A percentile compares a stretch with the other conserved stretches of the same genome.
Evolutionary conservation across 2,329 filamentous ascomycete genomes (phyloP).

Genomic region (Pyrenophora seminiperda): DNA sequence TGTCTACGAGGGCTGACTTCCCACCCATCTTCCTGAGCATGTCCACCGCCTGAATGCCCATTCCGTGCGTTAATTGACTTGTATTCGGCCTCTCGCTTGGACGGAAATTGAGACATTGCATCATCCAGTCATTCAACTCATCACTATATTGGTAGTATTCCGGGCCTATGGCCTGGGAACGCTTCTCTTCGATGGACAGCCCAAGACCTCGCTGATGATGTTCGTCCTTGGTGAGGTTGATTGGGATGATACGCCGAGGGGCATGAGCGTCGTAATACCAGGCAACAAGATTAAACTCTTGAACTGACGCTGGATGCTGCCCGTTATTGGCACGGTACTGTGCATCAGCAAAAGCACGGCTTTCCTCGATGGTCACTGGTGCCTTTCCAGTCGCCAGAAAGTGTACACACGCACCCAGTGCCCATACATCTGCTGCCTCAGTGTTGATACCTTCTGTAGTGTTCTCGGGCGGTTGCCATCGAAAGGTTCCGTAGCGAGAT

Average conservation of each 20-base stretch:
- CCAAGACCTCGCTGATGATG: not conserved
- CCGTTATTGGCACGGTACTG: not conserved
- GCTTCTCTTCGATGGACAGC: conserved; percentile 22
- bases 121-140: conserved; percentile 36
- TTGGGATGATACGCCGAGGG: conserved; percentile 26
- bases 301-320: conserved; percentile 1
- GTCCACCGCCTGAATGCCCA: conserved; percentile 12
- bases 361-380: conserved; percentile 17
- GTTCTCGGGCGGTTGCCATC: conserved; percentile 41
- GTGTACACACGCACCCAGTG: conserved; percentile 39
- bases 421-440: conserved; percentile 38
- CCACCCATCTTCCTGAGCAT: conserved; percentile 27
- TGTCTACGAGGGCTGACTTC: conserved; percentile 21
- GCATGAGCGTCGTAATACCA: conserved; percentile 25
- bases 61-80: conserved; percentile 4
- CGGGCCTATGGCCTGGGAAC: not conserved
- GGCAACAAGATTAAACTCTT: conserved; percentile 2
- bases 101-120: conserved; percentile 11
- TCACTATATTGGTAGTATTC: conserved; percentile 30
- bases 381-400: conserved; percentile 31
- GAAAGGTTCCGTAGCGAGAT: conserved; percentile 24
- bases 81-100: conserved; percentile 19
- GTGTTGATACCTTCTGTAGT: conserved; percentile 30
- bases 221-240: conserved; percentile 20
- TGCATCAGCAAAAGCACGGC: not conserved